Evolutionary conservation across 208 protist genomes (phyloP).

Genomic region (Leishmania tarentolae): DNA sequence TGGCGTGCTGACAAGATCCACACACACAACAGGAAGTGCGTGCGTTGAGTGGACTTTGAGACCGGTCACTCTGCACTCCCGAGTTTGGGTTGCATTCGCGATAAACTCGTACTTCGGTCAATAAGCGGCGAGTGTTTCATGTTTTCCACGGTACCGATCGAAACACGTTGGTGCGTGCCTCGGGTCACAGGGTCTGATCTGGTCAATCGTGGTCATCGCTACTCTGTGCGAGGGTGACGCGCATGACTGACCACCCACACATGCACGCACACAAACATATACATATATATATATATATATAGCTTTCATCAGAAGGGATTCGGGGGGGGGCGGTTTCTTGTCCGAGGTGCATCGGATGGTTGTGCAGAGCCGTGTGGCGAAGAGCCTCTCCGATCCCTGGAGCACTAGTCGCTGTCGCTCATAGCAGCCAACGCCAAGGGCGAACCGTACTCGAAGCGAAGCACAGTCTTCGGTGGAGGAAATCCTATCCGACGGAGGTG

Average conservation of each 20-base stretch:
- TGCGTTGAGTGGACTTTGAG: background rate
- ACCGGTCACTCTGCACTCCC: background rate
- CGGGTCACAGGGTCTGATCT: background rate
- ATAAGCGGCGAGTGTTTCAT: background rate
- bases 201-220: background rate
- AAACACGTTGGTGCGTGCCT: conserved; percentile 4
- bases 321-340: background rate
- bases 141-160: background rate
- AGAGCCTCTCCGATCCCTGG: conserved; percentile 17
- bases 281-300: too few species aligned
- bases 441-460: too few species aligned
- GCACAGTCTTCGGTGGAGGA: too few species aligned
- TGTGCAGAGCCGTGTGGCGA: conserved; percentile 16
- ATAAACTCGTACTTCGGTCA: background rate
- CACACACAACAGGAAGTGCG: background rate
- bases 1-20: background rate
- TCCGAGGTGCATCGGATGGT: background rate
- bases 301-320: background rate
- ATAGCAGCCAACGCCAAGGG: too few species aligned
- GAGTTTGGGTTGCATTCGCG: background rate
- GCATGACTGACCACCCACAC: conserved; percentile 10
- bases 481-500: too few species aligned
- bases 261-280: too few species aligned
- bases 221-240: background rate
- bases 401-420: conserved; percentile 1